These are phyloP conservation scores for Rhizophlyctis rosea DNA, from an alignment of 192 early-diverging fungal genomes.

Conservation along the genomic window DNA sequence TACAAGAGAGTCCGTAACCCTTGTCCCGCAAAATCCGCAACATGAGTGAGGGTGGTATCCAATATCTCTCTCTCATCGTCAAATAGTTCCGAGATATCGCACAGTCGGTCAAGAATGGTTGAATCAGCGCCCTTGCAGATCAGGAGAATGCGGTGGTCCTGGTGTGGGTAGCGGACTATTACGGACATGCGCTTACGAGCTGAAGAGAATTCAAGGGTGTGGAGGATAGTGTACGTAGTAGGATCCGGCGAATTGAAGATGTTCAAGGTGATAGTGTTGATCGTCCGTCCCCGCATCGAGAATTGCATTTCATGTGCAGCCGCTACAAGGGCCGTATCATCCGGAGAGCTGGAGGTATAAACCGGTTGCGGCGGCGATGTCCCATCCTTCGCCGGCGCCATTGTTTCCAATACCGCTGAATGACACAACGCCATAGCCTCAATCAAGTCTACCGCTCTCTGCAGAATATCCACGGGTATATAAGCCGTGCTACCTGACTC, in stretches of 20 bases:
- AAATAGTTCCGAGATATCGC: no score
- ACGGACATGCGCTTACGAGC: conserved; percentile 39
- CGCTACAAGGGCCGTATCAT: conserved; percentile 78
- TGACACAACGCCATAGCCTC: conserved; percentile 81
- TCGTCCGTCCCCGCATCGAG: conserved; percentile 26
- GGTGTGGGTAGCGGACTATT: conserved; percentile 30
- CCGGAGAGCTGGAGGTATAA: conserved; percentile 65
- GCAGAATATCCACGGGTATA: no score
- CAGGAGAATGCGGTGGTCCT: conserved; percentile 36
- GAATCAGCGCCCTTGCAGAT: conserved; percentile 43
- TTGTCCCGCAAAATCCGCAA: conserved; percentile 48
- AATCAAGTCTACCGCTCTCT: no score
- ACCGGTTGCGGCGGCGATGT: no score
- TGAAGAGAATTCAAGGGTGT: conserved; percentile 37
- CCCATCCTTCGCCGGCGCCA: no score
- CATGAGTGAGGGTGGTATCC: conserved; percentile 32
- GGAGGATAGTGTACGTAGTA: conserved; percentile 31
- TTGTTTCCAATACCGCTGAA: conserved; percentile 73
- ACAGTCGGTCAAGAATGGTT: conserved; percentile 47
- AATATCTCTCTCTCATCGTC: conserved; percentile 45
- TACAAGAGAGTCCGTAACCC: conserved; percentile 90
- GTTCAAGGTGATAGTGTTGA: conserved; percentile 22
- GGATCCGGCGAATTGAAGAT: conserved; percentile 15
- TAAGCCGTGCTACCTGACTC: no score
- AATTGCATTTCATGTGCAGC: conserved; percentile 76